Conservation (phyloP, 2,329 filamentous ascomycete genomes). For the Biscogniauxia marginata region DNA sequence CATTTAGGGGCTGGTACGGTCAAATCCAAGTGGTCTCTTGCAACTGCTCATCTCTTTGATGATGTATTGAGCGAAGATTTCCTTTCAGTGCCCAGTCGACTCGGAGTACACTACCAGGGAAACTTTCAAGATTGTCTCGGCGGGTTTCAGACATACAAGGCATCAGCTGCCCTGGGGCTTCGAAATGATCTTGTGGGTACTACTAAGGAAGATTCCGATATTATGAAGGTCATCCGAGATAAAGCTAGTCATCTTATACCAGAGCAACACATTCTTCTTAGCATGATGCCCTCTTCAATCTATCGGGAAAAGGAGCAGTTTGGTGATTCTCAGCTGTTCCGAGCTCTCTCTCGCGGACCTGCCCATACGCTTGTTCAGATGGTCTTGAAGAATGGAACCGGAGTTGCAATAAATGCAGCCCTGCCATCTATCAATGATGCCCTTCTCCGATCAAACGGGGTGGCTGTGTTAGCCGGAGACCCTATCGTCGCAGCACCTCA, state of each 20-base stretch:
- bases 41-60: conserved; percentile 84
- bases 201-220: conserved; percentile 87
- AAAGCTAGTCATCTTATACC: conserved; percentile 80
- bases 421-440: conserved; percentile 87
- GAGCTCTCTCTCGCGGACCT: conserved; percentile 71
- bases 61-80: conserved; percentile 88
- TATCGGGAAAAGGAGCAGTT: conserved; percentile 79
- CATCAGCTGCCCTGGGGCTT: conserved; percentile 84
- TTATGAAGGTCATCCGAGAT: conserved; percentile 80
- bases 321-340: conserved; percentile 73
- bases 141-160: conserved; percentile 93
- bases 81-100: conserved; percentile 83
- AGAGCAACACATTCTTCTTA: conserved; percentile 78
- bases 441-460: conserved; percentile 74
- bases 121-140: conserved; percentile 97
- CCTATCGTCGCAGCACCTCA: conserved; percentile 80
- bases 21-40: conserved; percentile 81
- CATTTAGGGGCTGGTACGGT: conserved; percentile 71
- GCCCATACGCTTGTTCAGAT: conserved; percentile 66
- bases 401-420: conserved; percentile 84
- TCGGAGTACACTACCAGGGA: conserved; percentile 87
- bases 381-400: conserved; percentile 70
- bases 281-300: conserved; percentile 76
- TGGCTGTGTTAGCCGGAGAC: conserved; percentile 78
- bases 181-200: conserved; percentile 89